Base-by-base conservation (phyloP, 352 stramenopile species). In the Globisporangium abappressorium region DNA sequence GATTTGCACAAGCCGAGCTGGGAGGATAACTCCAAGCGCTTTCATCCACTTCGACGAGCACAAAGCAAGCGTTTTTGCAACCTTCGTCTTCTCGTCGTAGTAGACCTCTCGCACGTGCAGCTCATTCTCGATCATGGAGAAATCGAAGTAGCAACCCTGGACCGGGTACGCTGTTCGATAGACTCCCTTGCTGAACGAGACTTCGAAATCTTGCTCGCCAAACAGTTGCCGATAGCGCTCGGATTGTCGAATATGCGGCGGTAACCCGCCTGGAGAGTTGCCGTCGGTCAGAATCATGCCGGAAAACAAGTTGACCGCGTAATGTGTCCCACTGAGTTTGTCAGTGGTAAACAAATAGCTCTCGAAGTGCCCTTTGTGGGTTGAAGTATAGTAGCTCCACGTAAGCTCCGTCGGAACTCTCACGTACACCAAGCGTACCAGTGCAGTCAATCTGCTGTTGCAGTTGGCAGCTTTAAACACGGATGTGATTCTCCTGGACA, bases 221-320 rank as follows among this genome's bases (percentile, higher is more conserved):
- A 92, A 92, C 3, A 90, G 43, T n/a, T 59, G 51, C 9, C 55
- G 34, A 55, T 87, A 92, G 18, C 57, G 54, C 20, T 70, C 3
- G 12, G 79, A 58, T 0, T 64, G 0, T 8, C 78, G 78, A 64
- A 92, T 87, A 0, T 61, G 33, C 0, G 14, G 5, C n/a, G 81
- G 79, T 3, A 92, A 62, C 3, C 78, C 74, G 20, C 73, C 72
- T 20, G 78, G 74, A 20, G 71, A 60, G 26, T 72, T 70, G 0
- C 81, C 83, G 57, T 90, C 73, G 0, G 72, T 75, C 6, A 88
- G 56, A 3, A 90, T 70, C 2, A 64, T 54, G 0, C 83, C 81
- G 1, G 70, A 79, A 20, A 87, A 81, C 28, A 89, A n/a, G 41
- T 90, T 90, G 11, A 90, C 60, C 1, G 76, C 66, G 34, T 85